These are phyloP conservation scores for Trichophaea hybrida DNA, from an alignment of 2,329 filamentous ascomycete genomes.

Conservation along the genomic window DNA sequence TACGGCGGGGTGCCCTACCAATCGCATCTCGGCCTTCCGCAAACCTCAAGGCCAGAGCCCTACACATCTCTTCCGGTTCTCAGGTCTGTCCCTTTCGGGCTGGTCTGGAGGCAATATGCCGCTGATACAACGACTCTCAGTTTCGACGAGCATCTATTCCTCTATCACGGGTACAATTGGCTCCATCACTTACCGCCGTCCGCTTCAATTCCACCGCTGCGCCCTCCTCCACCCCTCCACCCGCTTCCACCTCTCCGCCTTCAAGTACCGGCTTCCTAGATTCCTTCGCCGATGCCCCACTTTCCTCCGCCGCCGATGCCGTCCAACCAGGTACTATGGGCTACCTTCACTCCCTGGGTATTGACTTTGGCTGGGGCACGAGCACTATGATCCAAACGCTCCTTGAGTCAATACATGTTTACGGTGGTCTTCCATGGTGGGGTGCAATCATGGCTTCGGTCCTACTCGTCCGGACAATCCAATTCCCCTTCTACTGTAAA, in stretches of 20 bases:
- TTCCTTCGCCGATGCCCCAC: conserved; percentile 12
- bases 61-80: background rate
- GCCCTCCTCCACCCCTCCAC: background rate
- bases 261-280: conserved; percentile 5
- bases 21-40: background rate
- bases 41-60: background rate
- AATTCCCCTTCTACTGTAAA: conserved; percentile 51
- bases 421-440: conserved; percentile 66
- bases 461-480: conserved; percentile 46
- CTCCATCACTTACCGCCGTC: conserved; percentile 3
- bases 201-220: conserved; percentile 20
- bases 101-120: background rate
- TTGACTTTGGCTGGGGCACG: conserved; percentile 77
- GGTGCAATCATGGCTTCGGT: conserved; percentile 54
- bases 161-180: background rate
- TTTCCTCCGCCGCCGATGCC: conserved; percentile 1
- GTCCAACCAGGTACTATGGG: conserved; percentile 42
- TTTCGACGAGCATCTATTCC: background rate
- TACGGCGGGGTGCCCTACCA: background rate
- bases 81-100: background rate
- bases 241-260: conserved; percentile 11
- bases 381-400: conserved; percentile 58
- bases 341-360: conserved; percentile 64
- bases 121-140: background rate
- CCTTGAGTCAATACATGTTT: conserved; percentile 72